These are phyloP conservation scores for Sporothrix luriei DNA, from an alignment of 2,329 filamentous ascomycete species.

Conservation along the genomic window DNA sequence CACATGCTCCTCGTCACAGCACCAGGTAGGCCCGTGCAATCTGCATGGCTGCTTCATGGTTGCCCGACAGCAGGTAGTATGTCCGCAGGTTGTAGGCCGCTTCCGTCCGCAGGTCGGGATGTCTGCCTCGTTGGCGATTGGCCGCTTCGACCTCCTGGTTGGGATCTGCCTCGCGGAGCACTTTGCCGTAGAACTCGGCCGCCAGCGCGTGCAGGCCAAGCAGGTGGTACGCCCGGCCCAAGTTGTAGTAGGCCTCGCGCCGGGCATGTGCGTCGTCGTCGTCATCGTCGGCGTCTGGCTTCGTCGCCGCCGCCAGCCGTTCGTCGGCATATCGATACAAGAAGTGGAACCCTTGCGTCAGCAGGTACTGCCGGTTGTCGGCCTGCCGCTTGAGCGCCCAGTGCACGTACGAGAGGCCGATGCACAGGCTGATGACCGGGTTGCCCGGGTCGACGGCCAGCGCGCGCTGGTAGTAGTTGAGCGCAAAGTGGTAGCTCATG, in stretches of 20 bases:
- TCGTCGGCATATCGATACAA: slow-evolving; percentile 71
- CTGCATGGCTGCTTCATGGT: slow-evolving; percentile 60
- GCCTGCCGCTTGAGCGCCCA: slow-evolving; percentile 86
- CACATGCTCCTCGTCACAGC: slow-evolving; percentile 41
- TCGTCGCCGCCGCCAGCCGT: slow-evolving; percentile 46
- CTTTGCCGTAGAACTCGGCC: slow-evolving; percentile 66
- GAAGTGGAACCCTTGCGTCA: slow-evolving; percentile 83
- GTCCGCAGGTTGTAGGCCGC: slow-evolving; percentile 74
- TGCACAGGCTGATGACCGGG: slow-evolving; percentile 74
- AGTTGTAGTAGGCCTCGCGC: slow-evolving; percentile 82
- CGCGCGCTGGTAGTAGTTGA: slow-evolving; percentile 85
- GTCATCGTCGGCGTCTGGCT: slow-evolving; percentile 40
- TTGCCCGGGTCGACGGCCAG: slow-evolving; percentile 75
- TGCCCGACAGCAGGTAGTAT: slow-evolving; percentile 66
- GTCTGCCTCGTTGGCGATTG: slow-evolving; percentile 14
- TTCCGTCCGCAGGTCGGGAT: slow-evolving; percentile 62
- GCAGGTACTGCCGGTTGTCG: slow-evolving; percentile 84
- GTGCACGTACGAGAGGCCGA: slow-evolving; percentile 84
- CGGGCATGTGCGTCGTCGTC: slow-evolving; percentile 37
- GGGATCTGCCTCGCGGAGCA: slow-evolving; percentile 47
- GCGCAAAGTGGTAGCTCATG: slow-evolving; percentile 77
- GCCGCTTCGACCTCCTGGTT: slow-evolving; percentile 28
- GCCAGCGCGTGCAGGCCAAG: slow-evolving; percentile 74
- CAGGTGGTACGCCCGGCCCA: slow-evolving; percentile 74
- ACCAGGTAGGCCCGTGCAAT: slow-evolving; percentile 64